Conservation (phyloP, 305 asterid genomes). For the Ruellia speciosa region DNA sequence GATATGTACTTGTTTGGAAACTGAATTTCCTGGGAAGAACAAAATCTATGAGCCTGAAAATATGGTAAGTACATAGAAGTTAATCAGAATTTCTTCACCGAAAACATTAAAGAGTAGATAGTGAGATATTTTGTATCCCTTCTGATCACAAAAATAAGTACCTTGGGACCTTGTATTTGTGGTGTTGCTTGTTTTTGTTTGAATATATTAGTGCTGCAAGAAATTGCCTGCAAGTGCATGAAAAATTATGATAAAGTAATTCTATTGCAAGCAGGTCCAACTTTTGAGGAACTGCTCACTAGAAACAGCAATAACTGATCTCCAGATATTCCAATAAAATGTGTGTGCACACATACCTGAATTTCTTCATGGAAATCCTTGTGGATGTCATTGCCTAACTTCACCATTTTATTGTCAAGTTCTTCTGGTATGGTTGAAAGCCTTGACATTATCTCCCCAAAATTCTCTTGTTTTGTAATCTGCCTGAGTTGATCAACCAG, state of each 20-base stretch:
- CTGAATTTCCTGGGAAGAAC: too few relatives aligned
- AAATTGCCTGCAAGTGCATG: constrained; percentile 21
- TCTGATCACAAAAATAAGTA: too few relatives aligned
- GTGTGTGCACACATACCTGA: constrained; percentile 48
- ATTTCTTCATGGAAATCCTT: constrained; percentile 50
- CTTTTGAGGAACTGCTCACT: constrained; percentile 7
- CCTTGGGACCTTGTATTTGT: too few relatives aligned
- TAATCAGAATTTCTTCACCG: too few relatives aligned
- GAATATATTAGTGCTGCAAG: too few relatives aligned
- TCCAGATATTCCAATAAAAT: constrained; percentile 13
- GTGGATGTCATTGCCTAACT: constrained; percentile 16
- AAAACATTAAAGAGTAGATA: too few relatives aligned
- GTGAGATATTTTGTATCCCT: too few relatives aligned
- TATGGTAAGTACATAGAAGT: too few relatives aligned
- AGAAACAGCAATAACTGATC: constrained; percentile 8
- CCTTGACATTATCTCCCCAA: constrained; percentile 34
- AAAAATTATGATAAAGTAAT: constrained; percentile 21
- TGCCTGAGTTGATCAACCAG: constrained; percentile 48
- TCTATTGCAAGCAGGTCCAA: not conserved
- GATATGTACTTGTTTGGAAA: too few relatives aligned
- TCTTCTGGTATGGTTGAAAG: constrained; percentile 51
- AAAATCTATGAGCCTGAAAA: too few relatives aligned
- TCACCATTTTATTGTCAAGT: constrained; percentile 44
- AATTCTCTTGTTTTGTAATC: constrained; percentile 31
- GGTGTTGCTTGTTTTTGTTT: too few relatives aligned